Evolutionary conservation across 306 rosid species (phyloP).

Genomic region (Aeschynomene evenia): DNA sequence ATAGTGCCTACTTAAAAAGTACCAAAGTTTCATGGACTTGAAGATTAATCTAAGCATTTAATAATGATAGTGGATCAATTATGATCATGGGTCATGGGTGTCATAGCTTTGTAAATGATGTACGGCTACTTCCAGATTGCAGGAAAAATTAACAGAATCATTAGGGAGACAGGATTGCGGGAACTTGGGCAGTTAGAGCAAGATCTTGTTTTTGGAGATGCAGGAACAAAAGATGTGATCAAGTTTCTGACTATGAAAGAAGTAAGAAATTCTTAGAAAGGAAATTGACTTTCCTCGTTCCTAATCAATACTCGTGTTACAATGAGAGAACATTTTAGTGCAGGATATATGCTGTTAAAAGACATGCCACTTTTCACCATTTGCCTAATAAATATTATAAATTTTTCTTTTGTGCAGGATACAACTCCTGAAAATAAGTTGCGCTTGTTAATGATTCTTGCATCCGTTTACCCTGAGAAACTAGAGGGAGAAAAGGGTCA

Average conservation of each 20-base stretch:
- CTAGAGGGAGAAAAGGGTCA: conserved; percentile 89
- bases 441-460: conserved; percentile 93
- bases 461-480: conserved; percentile 91
- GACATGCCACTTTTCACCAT: neutral
- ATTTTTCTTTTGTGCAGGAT: conserved; percentile 62
- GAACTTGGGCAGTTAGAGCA: conserved; percentile 96
- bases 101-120: conserved; percentile 20
- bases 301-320: conserved; percentile 14
- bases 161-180: conserved; percentile 74
- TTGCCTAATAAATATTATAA: conserved; percentile 3
- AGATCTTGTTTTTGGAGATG: conserved; percentile 96
- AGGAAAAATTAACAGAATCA: conserved; percentile 64
- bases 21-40: neutral
- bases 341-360: neutral
- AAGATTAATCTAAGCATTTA: conserved; percentile 12
- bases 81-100: neutral
- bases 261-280: conserved; percentile 46
- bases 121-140: conserved; percentile 70
- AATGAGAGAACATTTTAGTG: conserved; percentile 17
- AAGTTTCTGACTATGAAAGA: conserved; percentile 67
- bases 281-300: neutral
- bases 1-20: neutral
- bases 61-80: neutral
- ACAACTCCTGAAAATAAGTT: conserved; percentile 77
- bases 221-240: conserved; percentile 87